Evolutionary conservation across 108 stramenopile species (phyloP), one percentile per base, ranked within the genome.

Genomic region (Schizochytrium sp.): DNA sequence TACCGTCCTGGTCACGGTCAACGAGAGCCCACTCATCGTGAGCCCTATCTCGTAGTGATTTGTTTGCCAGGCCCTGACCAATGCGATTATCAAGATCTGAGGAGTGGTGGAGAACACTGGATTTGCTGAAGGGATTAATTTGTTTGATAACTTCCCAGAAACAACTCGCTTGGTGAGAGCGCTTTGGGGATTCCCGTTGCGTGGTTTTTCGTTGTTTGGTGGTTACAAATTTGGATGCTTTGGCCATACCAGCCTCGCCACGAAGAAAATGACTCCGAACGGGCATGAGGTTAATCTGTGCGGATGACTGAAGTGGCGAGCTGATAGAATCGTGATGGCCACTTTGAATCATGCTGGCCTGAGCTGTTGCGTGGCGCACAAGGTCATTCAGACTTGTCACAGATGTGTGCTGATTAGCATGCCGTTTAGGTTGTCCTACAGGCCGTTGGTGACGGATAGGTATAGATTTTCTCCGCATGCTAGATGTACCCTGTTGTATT

Each of bases 21-120:
- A 83, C 53, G 10, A 49, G 47, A 47, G 45, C 76, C 76, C 76
- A 83, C 53, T 83, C 76, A 19, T 83, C 76, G 50, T 40, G 76
- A 47, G 76, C 76, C n/a, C 76, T 47, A 10, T 83, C 76, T n/a
- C 76, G 76, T 5, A 83, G 47, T 5, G 76, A 55, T 53, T 42
- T 83, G 3, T 38, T 40, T 83, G 49, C 76, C 45, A 55, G 50
- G 7, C 40, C 50, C 47, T 7, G 17, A 8, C 76, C 76, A 53
- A 83, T 83, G 47, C 53, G 47, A 8, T 83, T 53, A 28, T 83
- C 76, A 38, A 55, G 53, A 83, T 46, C 50, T 10, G 50, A 5
- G 12, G 49, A 53, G 72, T n/a, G 28, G 2, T 17, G 13, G 76
- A 40, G 5, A 42, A 49, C 28, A 10, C 5, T 10, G 5, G 53